Evolutionary conservation across 768 basidiomycete species (phyloP), one percentile per base, ranked within the genome.

Genomic region (Rhizopogon vinicolor): DNA sequence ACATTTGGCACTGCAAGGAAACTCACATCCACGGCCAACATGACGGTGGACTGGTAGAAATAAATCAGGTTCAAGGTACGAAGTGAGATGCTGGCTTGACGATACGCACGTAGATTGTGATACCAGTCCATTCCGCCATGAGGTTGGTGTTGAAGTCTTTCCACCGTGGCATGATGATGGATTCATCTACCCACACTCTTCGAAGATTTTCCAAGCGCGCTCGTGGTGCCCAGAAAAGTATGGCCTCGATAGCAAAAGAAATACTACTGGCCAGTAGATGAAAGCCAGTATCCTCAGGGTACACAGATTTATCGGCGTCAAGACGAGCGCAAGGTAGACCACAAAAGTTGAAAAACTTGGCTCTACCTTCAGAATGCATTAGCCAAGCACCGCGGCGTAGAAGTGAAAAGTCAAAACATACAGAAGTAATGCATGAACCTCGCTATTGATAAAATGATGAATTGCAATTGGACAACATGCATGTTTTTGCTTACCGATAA

Each of bases 1-100:
- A n/a, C n/a, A n/a, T n/a, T n/a, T n/a, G n/a, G n/a, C n/a, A 84
- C 81, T 8, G 79, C 76, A 7, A 85, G 64, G 59, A 83, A 81
- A 0, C 76, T 76, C 1, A 84, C 75, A 46, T 82, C 81, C 3
- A 78, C 78, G n/a, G 75, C 76, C 9, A 83, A 64, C 41, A 83
- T 64, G 9, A 83, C 78, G 2, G 78, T 79, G 1, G 73, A 74
- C 80, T 82, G 14, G 41, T n/a, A 16, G 19, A 40, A 19, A 37
- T 10, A 13, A 37, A 37, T 13, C 13, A 37, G 35, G 10, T 13
- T 18, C 16, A 41, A 22, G 14, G 7, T 43, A 45, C 14, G 5
- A 14, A 51, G 10, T 1, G 0, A 19, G 6, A 14, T 39, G 16
- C n/a, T n/a, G 5, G 29, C 31, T 22, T 19, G 7, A 35, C 16